Percentiles rank a stretch among this genome's conserved stretches.
Conservation (phyloP, 768 basidiomycete genomes). For the Tulasnella sp. region DNA sequence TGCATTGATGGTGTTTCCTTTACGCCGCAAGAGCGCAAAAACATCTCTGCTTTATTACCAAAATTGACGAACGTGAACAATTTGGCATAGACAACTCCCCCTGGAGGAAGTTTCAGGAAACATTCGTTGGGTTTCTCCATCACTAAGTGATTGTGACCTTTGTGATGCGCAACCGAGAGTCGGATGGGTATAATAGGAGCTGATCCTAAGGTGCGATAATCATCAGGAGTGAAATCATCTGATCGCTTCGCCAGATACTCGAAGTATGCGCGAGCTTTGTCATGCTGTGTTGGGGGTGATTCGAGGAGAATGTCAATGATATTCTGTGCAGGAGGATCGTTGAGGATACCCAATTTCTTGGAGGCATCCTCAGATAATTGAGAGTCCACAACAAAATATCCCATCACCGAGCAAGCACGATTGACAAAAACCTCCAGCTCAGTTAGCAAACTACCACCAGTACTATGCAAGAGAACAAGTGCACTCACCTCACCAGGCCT, state of each 20-base stretch:
- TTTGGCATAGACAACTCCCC: conserved; percentile 56
- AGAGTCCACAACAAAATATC: too few relatives aligned
- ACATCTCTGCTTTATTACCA: conserved; percentile 63
- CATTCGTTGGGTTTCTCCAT: conserved; percentile 41
- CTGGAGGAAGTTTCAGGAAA: conserved; percentile 52
- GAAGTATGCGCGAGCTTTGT: too few relatives aligned
- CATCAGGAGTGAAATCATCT: conserved; percentile 44
- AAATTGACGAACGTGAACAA: conserved; percentile 85
- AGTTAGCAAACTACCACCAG: too few relatives aligned
- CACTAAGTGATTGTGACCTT: too few relatives aligned
- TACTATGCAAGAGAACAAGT: neutral
- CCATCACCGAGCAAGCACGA: too few relatives aligned
- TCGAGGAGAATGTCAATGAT: too few relatives aligned
- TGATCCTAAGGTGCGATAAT: conserved; percentile 47
- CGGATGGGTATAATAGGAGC: conserved; percentile 60
- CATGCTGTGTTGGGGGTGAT: too few relatives aligned
- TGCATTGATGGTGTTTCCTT: conserved; percentile 74
- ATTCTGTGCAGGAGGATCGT: too few relatives aligned
- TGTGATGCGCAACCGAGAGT: conserved; percentile 49
- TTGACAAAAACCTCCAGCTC: conserved; percentile 52
- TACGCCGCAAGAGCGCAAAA: conserved; percentile 77
- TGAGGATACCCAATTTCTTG: too few relatives aligned
- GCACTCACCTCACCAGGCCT: conserved; percentile 49
- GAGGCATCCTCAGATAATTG: too few relatives aligned
- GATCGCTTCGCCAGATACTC: too few relatives aligned